Evolutionary conservation across 1,284 basidiomycete genomes (phyloP), one percentile per base, ranked within the genome.

Genomic region (Thelephora terrestris): DNA sequence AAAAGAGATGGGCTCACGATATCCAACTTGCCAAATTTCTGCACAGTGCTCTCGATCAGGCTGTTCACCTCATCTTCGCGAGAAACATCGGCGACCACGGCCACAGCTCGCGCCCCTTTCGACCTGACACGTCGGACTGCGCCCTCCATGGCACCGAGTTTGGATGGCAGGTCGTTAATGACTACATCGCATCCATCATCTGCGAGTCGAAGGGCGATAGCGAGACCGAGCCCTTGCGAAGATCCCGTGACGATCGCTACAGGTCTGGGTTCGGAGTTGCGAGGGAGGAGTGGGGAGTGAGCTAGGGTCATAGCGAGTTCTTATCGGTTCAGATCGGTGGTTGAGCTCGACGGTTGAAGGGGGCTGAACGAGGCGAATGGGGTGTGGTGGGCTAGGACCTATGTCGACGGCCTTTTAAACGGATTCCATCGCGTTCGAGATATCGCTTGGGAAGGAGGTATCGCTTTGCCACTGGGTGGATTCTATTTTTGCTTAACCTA

Each of bases 171-270:
- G 50, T 74, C 71, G 42, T 63, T 60, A 27, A 75, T 34, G 6
- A 61, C 66, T 3, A 74, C 54, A 47, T 69, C 60, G 24, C 70
- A 59, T 0, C 71, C 73, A 45, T 74, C 71, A 4, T 58, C 50
- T 0, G 72, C 69, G 7, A 75, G 62, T 0, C 67, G 62, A 0
- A 69, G 55, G 7, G 67, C 67, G 42, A 71, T 67, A 14, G 66
- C 65, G n/a, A 64, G 58, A 1, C 71, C 71, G 27, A 74, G 65
- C 7, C 71, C 73, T 43, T 65, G 63, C 3, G 63, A 61, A 4
- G 62, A 63, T 4, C 68, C 69, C 2, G 70, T 71, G 5, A 71
- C 59, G 36, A 71, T 51, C 1, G 64, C 68, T 27, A 58, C 46
- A 21, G 29, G 29, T 32, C 29, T 32, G 29, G 27, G 10, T 5